Percentiles rank a stretch among this genome's conserved stretches.
These are phyloP conservation scores for Triticum aestivum DNA, from an alignment of 176 grass and related monocot species.

Conservation along the genomic window IWGSC_CS_RefSeq_v2.1 NC_057800.1:20866853-20867352, in stretches of 20 bases:
- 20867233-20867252: neutral
- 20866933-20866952: constrained; percentile 1
- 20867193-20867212: neutral
- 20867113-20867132: constrained; percentile 91
- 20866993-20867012: constrained; percentile 99
- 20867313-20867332: constrained; percentile 86
- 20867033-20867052: constrained; percentile 86
- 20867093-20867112: constrained; percentile 87
- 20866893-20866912: neutral
- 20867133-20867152: constrained; percentile 95
- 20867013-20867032: constrained; percentile 97
- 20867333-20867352: constrained; percentile 75
- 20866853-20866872: neutral
- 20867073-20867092: constrained; percentile 61
- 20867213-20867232: neutral
- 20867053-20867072: constrained; percentile 93
- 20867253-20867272: neutral
- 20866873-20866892: neutral
- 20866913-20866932: neutral
- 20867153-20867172: constrained; percentile 97
- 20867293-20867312: constrained; percentile 1
- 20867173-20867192: constrained; percentile 30
- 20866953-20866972: constrained; percentile 76
- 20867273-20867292: neutral
- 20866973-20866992: constrained; percentile 86